These are phyloP conservation scores for Talaromyces sp. DNA, from an alignment of 2,329 filamentous ascomycete species.

Conservation along the genomic window DNA sequence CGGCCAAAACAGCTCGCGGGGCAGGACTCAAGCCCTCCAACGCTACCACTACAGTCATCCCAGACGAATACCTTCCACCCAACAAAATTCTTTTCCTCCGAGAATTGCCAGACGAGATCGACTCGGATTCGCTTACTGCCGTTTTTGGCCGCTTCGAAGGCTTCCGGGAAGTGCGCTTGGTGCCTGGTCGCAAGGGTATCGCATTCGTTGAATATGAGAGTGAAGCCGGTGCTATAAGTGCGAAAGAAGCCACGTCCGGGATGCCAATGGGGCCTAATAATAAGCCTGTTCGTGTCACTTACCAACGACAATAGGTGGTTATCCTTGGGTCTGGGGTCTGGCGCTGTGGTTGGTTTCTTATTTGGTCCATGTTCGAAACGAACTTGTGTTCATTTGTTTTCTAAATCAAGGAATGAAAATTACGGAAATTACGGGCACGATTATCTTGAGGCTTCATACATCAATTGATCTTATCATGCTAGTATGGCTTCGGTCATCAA, in stretches of 20 bases:
- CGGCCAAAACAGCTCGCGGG: slow-evolving; percentile 64
- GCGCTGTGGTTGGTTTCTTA: neutral
- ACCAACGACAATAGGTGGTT: slow-evolving; percentile 70
- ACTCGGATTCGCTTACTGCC: slow-evolving; percentile 68
- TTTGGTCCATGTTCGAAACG: neutral
- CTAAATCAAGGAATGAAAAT: neutral
- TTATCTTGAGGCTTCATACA: neutral
- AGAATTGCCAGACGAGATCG: slow-evolving; percentile 82
- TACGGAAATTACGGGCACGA: neutral
- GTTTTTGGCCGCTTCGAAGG: slow-evolving; percentile 89
- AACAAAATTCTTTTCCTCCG: slow-evolving; percentile 96
- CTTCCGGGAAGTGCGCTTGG: slow-evolving; percentile 85
- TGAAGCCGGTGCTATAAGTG: slow-evolving; percentile 81
- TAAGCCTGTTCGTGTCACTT: slow-evolving; percentile 88
- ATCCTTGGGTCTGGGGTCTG: neutral
- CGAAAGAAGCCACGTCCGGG: slow-evolving; percentile 87
- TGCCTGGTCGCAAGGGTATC: slow-evolving; percentile 79
- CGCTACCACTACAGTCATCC: slow-evolving; percentile 64
- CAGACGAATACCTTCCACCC: slow-evolving; percentile 95
- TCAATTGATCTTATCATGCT: neutral
- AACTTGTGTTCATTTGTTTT: neutral
- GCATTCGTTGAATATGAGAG: slow-evolving; percentile 96
- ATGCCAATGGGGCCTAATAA: slow-evolving; percentile 70
- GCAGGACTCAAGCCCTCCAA: slow-evolving; percentile 72
- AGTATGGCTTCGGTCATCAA: neutral